phyloP scores from a whole-genome alignment of 495 filamentous ascomycete species.

The Penicillium taxi region DNA sequence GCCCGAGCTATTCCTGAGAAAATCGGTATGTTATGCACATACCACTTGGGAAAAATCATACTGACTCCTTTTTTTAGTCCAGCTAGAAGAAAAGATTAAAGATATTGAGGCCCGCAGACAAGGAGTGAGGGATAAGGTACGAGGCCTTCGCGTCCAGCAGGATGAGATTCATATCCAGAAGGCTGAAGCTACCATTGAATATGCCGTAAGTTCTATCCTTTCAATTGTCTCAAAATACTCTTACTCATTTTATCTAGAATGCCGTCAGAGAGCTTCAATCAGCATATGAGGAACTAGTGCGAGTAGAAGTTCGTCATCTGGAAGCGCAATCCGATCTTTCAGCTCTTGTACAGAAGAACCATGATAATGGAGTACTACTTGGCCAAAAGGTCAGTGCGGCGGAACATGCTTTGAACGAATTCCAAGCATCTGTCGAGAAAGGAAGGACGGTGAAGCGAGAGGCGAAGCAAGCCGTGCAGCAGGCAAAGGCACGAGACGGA shows the following conservation, averaged over 20 bases:
- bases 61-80: no score
- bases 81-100: no score
- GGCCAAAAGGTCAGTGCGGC: constrained; percentile 37
- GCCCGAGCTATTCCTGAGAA: constrained; percentile 60
- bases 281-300: constrained; percentile 54
- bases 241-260: constrained; percentile 34
- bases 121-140: neutral
- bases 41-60: no score
- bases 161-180: constrained; percentile 54
- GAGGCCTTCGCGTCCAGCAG: constrained; percentile 36
- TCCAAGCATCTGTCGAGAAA: constrained; percentile 21
- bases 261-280: constrained; percentile 51
- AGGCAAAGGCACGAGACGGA: constrained; percentile 14
- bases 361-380: constrained; percentile 47
- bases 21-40: constrained; percentile 48
- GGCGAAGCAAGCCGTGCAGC: constrained; percentile 22
- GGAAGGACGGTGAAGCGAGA: constrained; percentile 29
- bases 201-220: constrained; percentile 43
- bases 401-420: constrained; percentile 23
- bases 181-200: constrained; percentile 54
- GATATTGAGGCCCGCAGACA: no score
- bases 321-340: constrained; percentile 76
- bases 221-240: neutral
- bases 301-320: constrained; percentile 57
- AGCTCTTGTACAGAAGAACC: constrained; percentile 53